phyloP scores from a whole-genome alignment of 352 stramenopile genomes.

The Pythium vanterpoolii region DNA sequence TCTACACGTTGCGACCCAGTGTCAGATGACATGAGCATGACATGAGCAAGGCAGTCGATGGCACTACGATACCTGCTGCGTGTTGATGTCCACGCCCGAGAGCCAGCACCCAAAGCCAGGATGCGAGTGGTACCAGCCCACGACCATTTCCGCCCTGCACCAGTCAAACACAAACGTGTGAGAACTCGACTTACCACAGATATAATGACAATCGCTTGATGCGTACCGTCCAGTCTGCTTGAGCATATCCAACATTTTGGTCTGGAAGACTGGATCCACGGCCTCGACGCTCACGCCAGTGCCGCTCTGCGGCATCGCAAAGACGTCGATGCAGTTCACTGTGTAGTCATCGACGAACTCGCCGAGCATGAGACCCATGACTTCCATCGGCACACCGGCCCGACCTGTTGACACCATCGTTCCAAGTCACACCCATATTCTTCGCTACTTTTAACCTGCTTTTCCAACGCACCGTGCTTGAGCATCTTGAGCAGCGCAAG shows the following conservation, averaged over 20 bases:
- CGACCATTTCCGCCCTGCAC: slow-evolving; percentile 88
- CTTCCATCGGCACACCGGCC: slow-evolving; percentile 99
- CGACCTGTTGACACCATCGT: slow-evolving; percentile 43
- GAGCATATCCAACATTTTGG: slow-evolving; percentile 99
- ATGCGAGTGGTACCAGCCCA: slow-evolving; percentile 99
- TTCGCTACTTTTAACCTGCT: no score
- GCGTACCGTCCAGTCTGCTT: slow-evolving; percentile 94
- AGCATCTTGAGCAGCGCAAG: slow-evolving; percentile 99
- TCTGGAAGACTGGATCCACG: slow-evolving; percentile 99
- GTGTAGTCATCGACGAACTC: slow-evolving; percentile 99
- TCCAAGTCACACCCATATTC: slow-evolving; percentile 14
- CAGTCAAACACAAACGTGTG: neutral
- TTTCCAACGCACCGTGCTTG: slow-evolving; percentile 89
- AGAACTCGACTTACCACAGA: neutral
- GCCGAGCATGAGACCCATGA: slow-evolving; percentile 99
- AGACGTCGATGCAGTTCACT: slow-evolving; percentile 99
- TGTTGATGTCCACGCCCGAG: slow-evolving; percentile 99
- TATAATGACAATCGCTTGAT: neutral
- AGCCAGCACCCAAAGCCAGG: slow-evolving; percentile 99
- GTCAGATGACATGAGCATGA: neutral
- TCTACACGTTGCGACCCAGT: slow-evolving; percentile 31
- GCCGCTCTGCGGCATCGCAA: slow-evolving; percentile 98
- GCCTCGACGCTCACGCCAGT: slow-evolving; percentile 96
- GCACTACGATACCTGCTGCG: slow-evolving; percentile 77
- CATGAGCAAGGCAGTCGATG: neutral